Percentiles rank a stretch among this genome's conserved stretches.
Conservation (phyloP, 2,329 filamentous ascomycete genomes). For the Eutypa lata region DNA sequence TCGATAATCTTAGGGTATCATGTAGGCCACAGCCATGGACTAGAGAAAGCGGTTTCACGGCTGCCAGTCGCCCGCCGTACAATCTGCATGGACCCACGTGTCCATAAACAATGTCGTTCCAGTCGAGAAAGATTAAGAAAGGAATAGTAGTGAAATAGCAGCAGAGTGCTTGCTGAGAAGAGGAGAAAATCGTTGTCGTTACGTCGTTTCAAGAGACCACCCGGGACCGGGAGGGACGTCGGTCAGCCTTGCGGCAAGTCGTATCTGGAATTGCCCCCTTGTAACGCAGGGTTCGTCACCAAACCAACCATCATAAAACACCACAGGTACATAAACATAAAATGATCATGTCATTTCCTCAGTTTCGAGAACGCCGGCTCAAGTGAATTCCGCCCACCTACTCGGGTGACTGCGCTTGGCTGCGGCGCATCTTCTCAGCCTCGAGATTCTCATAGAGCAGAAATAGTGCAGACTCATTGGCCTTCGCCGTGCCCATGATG, state of each 20-base stretch:
- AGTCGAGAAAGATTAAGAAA: conserved; percentile 24
- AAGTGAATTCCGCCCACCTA: conserved; percentile 30
- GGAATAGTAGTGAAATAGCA: conserved; percentile 19
- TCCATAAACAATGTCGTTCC: conserved; percentile 18
- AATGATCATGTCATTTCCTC: conserved; percentile 27
- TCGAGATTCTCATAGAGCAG: conserved; percentile 98
- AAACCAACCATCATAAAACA: conserved; percentile 46
- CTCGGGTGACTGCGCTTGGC: conserved; percentile 63
- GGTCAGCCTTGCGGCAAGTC: conserved; percentile 60
- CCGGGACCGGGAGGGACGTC: conserved; percentile 35
- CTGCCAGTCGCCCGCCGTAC: conserved; percentile 11
- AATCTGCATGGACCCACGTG: conserved; percentile 17
- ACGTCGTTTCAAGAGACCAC: conserved; percentile 43
- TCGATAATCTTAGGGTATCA: not conserved
- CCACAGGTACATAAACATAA: conserved; percentile 22
- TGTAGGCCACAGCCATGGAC: not conserved
- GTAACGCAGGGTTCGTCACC: conserved; percentile 41
- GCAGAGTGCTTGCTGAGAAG: conserved; percentile 21
- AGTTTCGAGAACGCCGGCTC: conserved; percentile 22
- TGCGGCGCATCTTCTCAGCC: conserved; percentile 97
- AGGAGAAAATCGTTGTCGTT: conserved; percentile 31
- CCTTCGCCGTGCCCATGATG: conserved; percentile 90
- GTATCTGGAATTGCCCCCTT: conserved; percentile 53
- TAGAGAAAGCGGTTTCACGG: conserved; percentile 1
- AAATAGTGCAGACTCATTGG: conserved; percentile 94